Evolutionary conservation across 805 yeast species (phyloP).

Genomic region (Nakazawaea sp.): DNA sequence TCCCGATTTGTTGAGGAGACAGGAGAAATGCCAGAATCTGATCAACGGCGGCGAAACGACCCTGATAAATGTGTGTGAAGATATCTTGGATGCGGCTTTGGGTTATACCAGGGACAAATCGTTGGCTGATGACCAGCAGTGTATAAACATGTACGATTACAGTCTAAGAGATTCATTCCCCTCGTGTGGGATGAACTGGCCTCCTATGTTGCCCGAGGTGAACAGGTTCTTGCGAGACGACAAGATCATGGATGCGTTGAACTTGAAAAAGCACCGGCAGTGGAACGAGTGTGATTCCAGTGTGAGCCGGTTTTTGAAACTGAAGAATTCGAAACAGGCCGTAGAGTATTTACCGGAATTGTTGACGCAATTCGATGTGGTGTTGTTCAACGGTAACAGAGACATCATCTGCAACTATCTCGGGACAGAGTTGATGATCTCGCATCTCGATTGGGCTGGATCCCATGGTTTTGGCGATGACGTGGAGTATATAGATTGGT

Average conservation of each 20-base stretch:
- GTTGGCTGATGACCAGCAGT: slow-evolving; percentile 34
- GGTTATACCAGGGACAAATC: slow-evolving; percentile 19
- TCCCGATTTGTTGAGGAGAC: slow-evolving; percentile 35
- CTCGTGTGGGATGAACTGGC: slow-evolving; percentile 92
- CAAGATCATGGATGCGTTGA: slow-evolving; percentile 43
- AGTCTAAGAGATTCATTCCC: slow-evolving; percentile 69
- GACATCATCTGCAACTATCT: slow-evolving; percentile 83
- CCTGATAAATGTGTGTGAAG: slow-evolving; percentile 28
- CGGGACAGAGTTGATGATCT: slow-evolving; percentile 66
- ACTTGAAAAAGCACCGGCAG: slow-evolving; percentile 28
- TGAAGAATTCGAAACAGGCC: slow-evolving; percentile 50
- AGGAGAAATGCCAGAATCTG: slow-evolving; percentile 54
- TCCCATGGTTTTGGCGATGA: slow-evolving; percentile 41
- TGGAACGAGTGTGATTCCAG: slow-evolving; percentile 78
- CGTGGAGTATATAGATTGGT: slow-evolving; percentile 30
- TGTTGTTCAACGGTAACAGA: slow-evolving; percentile 80
- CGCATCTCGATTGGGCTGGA: slow-evolving; percentile 60
- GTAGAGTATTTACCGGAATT: slow-evolving; percentile 61
- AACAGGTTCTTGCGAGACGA: slow-evolving; percentile 40
- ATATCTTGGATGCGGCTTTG: slow-evolving; percentile 33
- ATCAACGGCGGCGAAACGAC: slow-evolving; percentile 25
- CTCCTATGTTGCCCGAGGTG: slow-evolving; percentile 47
- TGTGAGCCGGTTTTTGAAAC: slow-evolving; percentile 48
- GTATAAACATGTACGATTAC: slow-evolving; percentile 81
- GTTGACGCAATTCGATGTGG: slow-evolving; percentile 49